A percentile compares a stretch with the other conserved stretches of the same genome.
Conservation (phyloP, 2,329 filamentous ascomycete species). For the Hypoxylon sp. region DNA sequence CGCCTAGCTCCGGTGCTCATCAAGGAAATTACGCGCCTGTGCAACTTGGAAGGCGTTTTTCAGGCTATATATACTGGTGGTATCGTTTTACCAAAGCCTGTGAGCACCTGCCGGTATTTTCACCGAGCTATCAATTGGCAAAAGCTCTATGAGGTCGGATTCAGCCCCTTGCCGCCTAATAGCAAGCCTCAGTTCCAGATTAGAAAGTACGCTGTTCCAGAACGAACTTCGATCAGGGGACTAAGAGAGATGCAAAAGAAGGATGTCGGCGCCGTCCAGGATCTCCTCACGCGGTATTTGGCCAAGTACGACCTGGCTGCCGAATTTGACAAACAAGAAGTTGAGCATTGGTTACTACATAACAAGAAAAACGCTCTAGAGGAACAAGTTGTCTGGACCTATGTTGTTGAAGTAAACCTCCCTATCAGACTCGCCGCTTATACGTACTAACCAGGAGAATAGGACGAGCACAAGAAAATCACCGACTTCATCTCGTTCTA, state of each 20-base stretch:
- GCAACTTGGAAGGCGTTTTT: slow-evolving; percentile 88
- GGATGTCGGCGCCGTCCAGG: slow-evolving; percentile 82
- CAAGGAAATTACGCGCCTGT: slow-evolving; percentile 95
- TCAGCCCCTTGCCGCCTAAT: slow-evolving; percentile 86
- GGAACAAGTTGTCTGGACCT: slow-evolving; percentile 93
- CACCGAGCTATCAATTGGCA: slow-evolving; percentile 95
- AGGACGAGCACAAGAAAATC: slow-evolving; percentile 79
- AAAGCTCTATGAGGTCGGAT: slow-evolving; percentile 94
- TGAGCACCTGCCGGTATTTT: slow-evolving; percentile 95
- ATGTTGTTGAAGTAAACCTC: slow-evolving; percentile 81
- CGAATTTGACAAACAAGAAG: slow-evolving; percentile 82
- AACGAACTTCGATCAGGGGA: slow-evolving; percentile 78
- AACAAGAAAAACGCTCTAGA: slow-evolving; percentile 70
- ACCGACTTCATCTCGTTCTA: slow-evolving; percentile 99
- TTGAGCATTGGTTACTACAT: slow-evolving; percentile 89
- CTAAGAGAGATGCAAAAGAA: slow-evolving; percentile 84
- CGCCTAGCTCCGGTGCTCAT: slow-evolving; percentile 94
- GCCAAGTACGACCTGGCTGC: slow-evolving; percentile 87
- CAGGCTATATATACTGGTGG: slow-evolving; percentile 98
- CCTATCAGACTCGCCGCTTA: background rate
- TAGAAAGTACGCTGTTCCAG: slow-evolving; percentile 86
- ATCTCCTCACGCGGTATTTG: slow-evolving; percentile 83
- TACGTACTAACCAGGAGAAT: slow-evolving; percentile 38
- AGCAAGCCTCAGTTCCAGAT: slow-evolving; percentile 91
- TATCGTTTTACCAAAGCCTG: slow-evolving; percentile 88